Evolutionary conservation across 331 rosid genomes (phyloP), one percentile per base, ranked within the genome.

Genomic region (Ulmus americana): DNA sequence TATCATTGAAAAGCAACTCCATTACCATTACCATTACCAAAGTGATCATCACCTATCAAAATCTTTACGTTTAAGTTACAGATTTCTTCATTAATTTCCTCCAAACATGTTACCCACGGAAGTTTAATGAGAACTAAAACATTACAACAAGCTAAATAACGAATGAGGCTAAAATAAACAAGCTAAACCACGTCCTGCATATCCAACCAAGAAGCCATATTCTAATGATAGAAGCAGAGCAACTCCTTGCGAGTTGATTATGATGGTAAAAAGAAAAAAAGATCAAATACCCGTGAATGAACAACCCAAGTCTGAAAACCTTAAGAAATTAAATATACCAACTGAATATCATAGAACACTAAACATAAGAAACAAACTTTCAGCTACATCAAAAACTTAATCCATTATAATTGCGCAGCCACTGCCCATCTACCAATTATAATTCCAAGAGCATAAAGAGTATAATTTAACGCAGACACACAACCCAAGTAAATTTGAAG

Each of bases 321-420:
- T 28, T 28, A 28, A 28, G 35, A 28, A 28, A 28, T 28, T 28
- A 28, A 3, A 28, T 28, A 28, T 28, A 28, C 35, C 35, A 28
- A 28, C 35, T 28, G 3, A 28, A 28, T 28, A 28, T 28, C 35
- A 28, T 5, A 38, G 39, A 57, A 14, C 16, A 69, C 51, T 18
- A 14, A 70, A 13, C 18, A 39, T 4, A 10, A 15, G 10, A 61
- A 49, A 59, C 42, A 40, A 69, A 8, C 22, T 39, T 57, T 18
- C 10, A 55, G 35, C 40, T 43, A 3, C 52, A 13, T 46, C 40
- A 8, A 39, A 44, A 62, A 61, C 48, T 13, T 14, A 10, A 62
- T 11, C 75, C 52, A 41, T 38, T 16, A 47, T 10, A 8, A 39
- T 65, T 70, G 51, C 57, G 45, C 10, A 49, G 49, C 45, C 46